Percentiles rank a stretch among this genome's conserved stretches.
Conservation (phyloP, 2,329 filamentous ascomycete genomes). For the Stemphylium vesicarium region DNA sequence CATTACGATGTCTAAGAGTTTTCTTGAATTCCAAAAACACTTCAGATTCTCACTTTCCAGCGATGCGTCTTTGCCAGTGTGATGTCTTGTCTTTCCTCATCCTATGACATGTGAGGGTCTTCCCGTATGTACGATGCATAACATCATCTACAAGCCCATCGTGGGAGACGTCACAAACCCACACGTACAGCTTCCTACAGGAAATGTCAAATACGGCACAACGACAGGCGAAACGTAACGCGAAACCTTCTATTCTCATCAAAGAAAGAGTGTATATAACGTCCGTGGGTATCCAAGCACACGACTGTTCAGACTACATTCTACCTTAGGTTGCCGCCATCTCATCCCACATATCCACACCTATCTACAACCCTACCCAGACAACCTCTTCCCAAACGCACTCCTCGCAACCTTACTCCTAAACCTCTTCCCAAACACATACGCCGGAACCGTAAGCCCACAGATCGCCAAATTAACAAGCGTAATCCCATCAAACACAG, state of each 20-base stretch:
- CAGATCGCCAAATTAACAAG: conserved; percentile 77
- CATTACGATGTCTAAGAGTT: too few species aligned
- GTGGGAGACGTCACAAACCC: neutral
- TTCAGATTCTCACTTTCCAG: too few species aligned
- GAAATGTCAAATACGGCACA: too few species aligned
- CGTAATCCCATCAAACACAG: conserved; percentile 73
- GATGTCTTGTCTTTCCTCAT: too few species aligned
- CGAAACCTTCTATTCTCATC: neutral
- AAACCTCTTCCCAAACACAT: conserved; percentile 43
- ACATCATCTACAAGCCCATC: too few species aligned
- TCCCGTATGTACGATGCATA: too few species aligned
- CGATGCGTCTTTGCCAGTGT: too few species aligned
- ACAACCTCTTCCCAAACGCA: conserved; percentile 26
- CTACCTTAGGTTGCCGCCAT: neutral
- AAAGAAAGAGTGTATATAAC: neutral
- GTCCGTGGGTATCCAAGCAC: neutral
- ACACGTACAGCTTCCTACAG: neutral
- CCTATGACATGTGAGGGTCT: too few species aligned
- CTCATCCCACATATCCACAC: neutral
- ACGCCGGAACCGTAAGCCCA: conserved; percentile 74
- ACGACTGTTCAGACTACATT: neutral
- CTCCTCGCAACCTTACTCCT: conserved; percentile 37
- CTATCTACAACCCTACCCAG: conserved; percentile 4
- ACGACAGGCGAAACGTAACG: too few species aligned
- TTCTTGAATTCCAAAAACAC: too few species aligned